Conservation (phyloP, 495 filamentous ascomycete species). For the Neurospora sp. region DNA sequence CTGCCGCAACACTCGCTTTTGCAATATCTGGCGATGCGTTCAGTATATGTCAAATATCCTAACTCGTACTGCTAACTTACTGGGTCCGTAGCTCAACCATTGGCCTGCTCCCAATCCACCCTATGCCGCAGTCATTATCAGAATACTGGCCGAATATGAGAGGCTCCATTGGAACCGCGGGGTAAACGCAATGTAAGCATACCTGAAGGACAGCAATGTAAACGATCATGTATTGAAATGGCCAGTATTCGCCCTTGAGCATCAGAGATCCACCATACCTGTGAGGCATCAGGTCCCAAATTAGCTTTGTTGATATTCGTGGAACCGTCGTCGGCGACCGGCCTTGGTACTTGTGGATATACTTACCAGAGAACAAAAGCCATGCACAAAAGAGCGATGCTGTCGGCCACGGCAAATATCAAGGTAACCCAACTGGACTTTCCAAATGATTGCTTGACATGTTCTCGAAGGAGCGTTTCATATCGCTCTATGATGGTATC, state of each 20-base stretch:
- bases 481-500: conserved; percentile 40
- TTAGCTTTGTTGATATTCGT: neutral
- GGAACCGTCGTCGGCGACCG: neutral
- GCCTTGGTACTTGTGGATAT: neutral
- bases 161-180: neutral
- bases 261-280: conserved; percentile 36
- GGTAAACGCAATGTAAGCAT: conserved; percentile 2
- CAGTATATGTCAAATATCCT: neutral
- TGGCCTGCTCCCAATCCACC: conserved; percentile 32
- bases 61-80: conserved; percentile 24
- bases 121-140: conserved; percentile 10
- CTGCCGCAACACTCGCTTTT: conserved; percentile 46
- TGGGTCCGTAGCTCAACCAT: conserved; percentile 38
- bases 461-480: conserved; percentile 37
- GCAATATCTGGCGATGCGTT: conserved; percentile 36
- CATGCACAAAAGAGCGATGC: conserved; percentile 42
- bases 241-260: conserved; percentile 29
- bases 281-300: neutral
- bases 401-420: conserved; percentile 41
- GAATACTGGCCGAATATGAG: neutral
- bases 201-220: conserved; percentile 39
- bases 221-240: conserved; percentile 41
- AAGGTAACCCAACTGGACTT: conserved; percentile 42
- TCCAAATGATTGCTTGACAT: conserved; percentile 40
- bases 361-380: conserved; percentile 50